Percentiles rank a stretch among this genome's conserved stretches.
phyloP scores from a whole-genome alignment of 2,329 filamentous ascomycete species.

The Lecanosticta acicola region DNA sequence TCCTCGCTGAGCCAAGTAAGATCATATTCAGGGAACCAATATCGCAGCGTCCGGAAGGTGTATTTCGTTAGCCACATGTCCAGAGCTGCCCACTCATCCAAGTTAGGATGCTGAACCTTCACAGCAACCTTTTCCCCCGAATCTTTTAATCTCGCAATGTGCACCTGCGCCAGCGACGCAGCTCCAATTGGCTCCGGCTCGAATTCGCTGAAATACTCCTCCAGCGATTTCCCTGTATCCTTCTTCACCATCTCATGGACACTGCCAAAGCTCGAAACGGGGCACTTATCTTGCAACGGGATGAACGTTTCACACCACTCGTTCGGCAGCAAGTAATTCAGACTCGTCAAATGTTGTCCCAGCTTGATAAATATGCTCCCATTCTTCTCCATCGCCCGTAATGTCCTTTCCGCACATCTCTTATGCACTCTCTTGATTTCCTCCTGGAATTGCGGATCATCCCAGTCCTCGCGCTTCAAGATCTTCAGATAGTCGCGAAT shows the following conservation, averaged over 20 bases:
- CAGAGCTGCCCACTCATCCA: constrained; percentile 84
- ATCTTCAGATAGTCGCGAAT: constrained; percentile 92
- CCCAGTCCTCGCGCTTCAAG: constrained; percentile 60
- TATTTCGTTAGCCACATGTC: constrained; percentile 82
- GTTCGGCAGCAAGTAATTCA: constrained; percentile 85
- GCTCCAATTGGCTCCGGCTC: constrained; percentile 76
- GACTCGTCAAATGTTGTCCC: constrained; percentile 89
- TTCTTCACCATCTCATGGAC: constrained; percentile 78
- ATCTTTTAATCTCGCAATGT: constrained; percentile 75
- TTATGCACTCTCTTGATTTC: constrained; percentile 80
- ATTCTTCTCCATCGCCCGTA: constrained; percentile 86
- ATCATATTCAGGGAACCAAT: constrained; percentile 96
- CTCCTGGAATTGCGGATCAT: constrained; percentile 57
- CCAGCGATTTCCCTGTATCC: constrained; percentile 74
- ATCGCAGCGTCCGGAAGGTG: constrained; percentile 83
- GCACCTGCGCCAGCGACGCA: constrained; percentile 90
- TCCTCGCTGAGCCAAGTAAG: constrained; percentile 91
- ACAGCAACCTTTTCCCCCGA: constrained; percentile 85
- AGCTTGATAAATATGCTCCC: constrained; percentile 98
- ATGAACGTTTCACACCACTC: constrained; percentile 97
- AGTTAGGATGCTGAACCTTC: constrained; percentile 87
- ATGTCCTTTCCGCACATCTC: constrained; percentile 81
- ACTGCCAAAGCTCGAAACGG: constrained; percentile 81
- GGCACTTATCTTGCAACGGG: constrained; percentile 91
- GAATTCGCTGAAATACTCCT: constrained; percentile 83